These are phyloP conservation scores for Termitomyces sp. DNA, from an alignment of 768 basidiomycete genomes.

Conservation along the genomic window DNA sequence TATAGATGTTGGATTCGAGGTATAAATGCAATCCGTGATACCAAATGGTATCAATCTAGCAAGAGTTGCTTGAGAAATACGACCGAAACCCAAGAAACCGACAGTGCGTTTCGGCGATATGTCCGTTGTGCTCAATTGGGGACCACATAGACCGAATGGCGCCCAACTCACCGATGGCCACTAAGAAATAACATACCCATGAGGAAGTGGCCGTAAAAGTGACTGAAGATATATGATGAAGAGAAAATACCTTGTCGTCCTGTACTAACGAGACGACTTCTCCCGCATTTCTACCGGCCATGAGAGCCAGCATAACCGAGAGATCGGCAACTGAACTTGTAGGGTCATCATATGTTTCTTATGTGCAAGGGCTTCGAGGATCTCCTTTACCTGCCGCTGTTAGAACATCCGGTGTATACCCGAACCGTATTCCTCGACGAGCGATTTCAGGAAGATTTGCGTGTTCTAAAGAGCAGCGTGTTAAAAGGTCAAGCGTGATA, in stretches of 20 bases:
- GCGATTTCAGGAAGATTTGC: slow-evolving; percentile 58
- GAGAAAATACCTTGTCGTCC: slow-evolving; percentile 51
- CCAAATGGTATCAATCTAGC: slow-evolving; percentile 79
- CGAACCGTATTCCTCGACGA: slow-evolving; percentile 61
- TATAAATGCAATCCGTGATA: slow-evolving; percentile 67
- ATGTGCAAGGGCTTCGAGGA: neutral
- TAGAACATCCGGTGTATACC: slow-evolving; percentile 92
- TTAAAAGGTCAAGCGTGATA: neutral
- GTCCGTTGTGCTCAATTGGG: slow-evolving; percentile 57
- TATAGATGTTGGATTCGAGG: slow-evolving; percentile 47
- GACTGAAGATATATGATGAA: neutral
- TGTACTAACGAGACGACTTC: slow-evolving; percentile 60
- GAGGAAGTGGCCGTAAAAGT: neutral
- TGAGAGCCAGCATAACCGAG: slow-evolving; percentile 84
- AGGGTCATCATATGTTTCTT: neutral
- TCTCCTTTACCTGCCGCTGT: slow-evolving; percentile 71
- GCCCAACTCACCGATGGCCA: slow-evolving; percentile 80
- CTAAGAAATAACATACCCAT: slow-evolving; percentile 25
- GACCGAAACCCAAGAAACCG: slow-evolving; percentile 93
- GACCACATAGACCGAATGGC: slow-evolving; percentile 83
- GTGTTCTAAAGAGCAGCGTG: slow-evolving; percentile 56
- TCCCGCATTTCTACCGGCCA: slow-evolving; percentile 84
- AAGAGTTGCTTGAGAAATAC: slow-evolving; percentile 85
- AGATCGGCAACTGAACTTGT: slow-evolving; percentile 73
- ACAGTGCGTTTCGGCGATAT: slow-evolving; percentile 55